phyloP scores from a whole-genome alignment of 352 stramenopile genomes.

The Phytopythium cucurbitacearum region DNA sequence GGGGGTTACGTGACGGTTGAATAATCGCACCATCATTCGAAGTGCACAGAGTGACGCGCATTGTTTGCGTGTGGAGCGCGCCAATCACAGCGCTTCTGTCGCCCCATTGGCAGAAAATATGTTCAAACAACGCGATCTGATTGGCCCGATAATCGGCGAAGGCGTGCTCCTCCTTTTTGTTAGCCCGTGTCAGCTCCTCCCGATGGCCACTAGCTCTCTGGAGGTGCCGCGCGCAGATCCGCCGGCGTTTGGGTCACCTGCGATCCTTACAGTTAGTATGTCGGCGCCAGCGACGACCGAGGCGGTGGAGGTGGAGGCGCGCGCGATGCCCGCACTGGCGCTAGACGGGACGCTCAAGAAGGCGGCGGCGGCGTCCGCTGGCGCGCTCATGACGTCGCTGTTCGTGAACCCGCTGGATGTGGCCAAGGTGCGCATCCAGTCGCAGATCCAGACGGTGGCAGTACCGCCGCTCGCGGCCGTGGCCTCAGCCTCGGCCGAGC shows the following conservation, averaged over 20 bases:
- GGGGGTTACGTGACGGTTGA: neutral
- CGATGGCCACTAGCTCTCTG: conserved; percentile 5
- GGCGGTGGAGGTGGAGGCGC: neutral
- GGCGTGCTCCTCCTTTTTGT: neutral
- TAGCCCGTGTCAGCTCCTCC: conserved; percentile 5
- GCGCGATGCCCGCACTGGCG: conserved; percentile 1
- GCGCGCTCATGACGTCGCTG: conserved; percentile 74
- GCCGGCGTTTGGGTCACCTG: no score
- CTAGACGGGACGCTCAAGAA: conserved; percentile 58
- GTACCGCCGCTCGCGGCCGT: conserved; percentile 5
- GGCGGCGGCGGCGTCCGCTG: conserved; percentile 55
- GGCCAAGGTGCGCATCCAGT: conserved; percentile 77
- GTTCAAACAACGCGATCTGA: conserved; percentile 10
- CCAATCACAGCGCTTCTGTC: conserved; percentile 13
- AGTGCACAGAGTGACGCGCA: neutral
- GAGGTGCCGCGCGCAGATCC: no score
- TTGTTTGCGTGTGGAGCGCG: conserved; percentile 7
- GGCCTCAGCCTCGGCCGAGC: conserved; percentile 12
- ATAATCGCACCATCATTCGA: neutral
- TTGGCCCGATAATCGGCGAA: conserved; percentile 19
- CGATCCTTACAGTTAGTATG: conserved; percentile 2
- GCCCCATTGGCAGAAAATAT: conserved; percentile 14
- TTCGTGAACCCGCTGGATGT: conserved; percentile 84
- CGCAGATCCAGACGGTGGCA: conserved; percentile 41
- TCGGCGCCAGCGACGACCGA: conserved; percentile 4